These are phyloP conservation scores for Colletotrichum tanaceti DNA, from an alignment of 2,329 filamentous ascomycete genomes.

Conservation along the genomic window DNA sequence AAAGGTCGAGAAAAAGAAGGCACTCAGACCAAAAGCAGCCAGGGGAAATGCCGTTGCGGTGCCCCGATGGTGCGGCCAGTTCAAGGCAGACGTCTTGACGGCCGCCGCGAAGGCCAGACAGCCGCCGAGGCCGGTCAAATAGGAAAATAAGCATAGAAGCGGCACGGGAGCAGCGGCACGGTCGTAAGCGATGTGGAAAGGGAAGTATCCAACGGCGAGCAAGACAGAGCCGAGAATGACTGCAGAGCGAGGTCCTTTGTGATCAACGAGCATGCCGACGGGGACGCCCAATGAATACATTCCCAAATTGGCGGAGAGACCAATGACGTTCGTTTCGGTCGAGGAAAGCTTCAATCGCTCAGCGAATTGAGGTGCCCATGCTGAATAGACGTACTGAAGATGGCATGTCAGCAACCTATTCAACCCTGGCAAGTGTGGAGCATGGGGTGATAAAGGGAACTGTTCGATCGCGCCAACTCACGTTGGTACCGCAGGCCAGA, in stretches of 20 bases:
- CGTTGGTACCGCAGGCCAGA: slow-evolving; percentile 92
- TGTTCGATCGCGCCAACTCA: slow-evolving; percentile 56
- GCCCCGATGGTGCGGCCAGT: slow-evolving; percentile 90
- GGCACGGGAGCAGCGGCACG: slow-evolving; percentile 69
- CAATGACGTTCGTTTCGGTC: slow-evolving; percentile 94
- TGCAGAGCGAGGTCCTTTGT: slow-evolving; percentile 81
- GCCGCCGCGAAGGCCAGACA: slow-evolving; percentile 91
- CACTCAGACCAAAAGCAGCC: slow-evolving; percentile 92
- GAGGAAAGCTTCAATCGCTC: slow-evolving; percentile 86
- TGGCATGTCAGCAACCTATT: slow-evolving; percentile 12
- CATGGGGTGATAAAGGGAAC: not conserved
- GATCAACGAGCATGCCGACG: slow-evolving; percentile 87
- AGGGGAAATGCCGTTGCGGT: slow-evolving; percentile 95
- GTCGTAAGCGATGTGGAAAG: slow-evolving; percentile 83
- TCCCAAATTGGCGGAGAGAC: slow-evolving; percentile 85
- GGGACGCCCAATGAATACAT: slow-evolving; percentile 95
- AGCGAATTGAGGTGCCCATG: slow-evolving; percentile 96
- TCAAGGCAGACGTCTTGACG: slow-evolving; percentile 87
- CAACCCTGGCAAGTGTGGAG: not conserved
- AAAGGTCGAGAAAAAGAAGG: slow-evolving; percentile 92
- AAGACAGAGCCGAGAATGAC: slow-evolving; percentile 79
- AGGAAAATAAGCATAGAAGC: slow-evolving; percentile 83
- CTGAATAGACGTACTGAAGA: slow-evolving; percentile 93
- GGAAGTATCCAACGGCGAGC: slow-evolving; percentile 85
- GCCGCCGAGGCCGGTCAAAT: slow-evolving; percentile 86